Evolutionary conservation across 768 basidiomycete genomes (phyloP).

Genomic region (Cystofilobasidium bisporidii): DNA sequence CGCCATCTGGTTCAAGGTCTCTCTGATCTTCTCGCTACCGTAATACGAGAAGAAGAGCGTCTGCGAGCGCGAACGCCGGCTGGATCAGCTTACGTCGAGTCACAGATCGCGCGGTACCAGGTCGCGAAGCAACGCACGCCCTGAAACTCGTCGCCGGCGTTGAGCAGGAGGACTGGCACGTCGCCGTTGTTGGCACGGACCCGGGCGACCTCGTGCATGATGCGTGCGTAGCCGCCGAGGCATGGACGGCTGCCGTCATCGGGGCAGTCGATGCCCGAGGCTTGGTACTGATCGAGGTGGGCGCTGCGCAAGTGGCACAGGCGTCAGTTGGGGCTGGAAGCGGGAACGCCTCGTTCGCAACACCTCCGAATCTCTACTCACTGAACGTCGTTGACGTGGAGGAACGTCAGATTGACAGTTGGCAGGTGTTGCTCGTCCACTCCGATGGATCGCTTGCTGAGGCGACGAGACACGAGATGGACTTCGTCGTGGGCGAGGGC

Average conservation of each 20-base stretch:
- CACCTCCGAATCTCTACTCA: neutral
- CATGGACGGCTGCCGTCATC: neutral
- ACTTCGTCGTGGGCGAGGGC: neutral
- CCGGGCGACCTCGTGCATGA: neutral
- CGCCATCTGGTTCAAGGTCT: conserved; percentile 44
- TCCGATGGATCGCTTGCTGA: neutral
- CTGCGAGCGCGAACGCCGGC: too few relatives aligned
- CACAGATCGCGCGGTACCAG: too few relatives aligned
- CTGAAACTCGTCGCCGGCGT: conserved; percentile 4
- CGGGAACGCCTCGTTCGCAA: too few relatives aligned
- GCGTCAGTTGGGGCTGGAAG: too few relatives aligned
- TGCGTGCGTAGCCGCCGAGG: conserved; percentile 7
- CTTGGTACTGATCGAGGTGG: conserved; percentile 11
- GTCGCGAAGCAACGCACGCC: too few relatives aligned
- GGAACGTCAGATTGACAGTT: neutral
- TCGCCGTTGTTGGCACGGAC: neutral
- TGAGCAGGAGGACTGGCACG: neutral
- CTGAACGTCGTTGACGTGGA: conserved; percentile 8
- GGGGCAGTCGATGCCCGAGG: conserved; percentile 6
- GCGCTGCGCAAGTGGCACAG: neutral
- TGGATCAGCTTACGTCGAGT: too few relatives aligned
- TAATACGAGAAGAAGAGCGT: conserved; percentile 45
- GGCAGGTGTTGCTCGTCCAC: neutral
- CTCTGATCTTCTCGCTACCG: conserved; percentile 44
- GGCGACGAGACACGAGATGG: neutral